A percentile compares a stretch with the other conserved stretches of the same genome.
phyloP scores from a whole-genome alignment of 352 stramenopile species.

The Phytophthora palmivora region DNA sequence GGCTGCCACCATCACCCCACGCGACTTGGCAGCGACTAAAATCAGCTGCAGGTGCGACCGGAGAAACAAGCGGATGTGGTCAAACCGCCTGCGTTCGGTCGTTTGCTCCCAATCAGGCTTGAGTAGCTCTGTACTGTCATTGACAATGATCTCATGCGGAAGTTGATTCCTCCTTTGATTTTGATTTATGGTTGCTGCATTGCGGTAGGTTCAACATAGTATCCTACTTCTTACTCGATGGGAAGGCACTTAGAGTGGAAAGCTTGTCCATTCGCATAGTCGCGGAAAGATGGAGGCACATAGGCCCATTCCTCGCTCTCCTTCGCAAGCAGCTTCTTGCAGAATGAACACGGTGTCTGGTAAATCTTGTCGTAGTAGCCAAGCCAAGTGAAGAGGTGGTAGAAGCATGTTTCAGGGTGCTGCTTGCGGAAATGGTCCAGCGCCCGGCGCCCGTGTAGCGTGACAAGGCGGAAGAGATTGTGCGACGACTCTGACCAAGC shows the following conservation, averaged over 20 bases:
- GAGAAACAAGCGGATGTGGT: slow-evolving; percentile 7
- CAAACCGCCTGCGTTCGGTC: slow-evolving; percentile 45
- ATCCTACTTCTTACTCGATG: slow-evolving; percentile 45
- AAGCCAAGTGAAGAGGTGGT: slow-evolving; percentile 88
- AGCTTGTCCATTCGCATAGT: slow-evolving; percentile 82
- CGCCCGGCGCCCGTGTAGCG: slow-evolving; percentile 78
- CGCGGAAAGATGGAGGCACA: slow-evolving; percentile 84
- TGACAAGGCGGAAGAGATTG: slow-evolving; percentile 81
- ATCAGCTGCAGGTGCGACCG: slow-evolving; percentile 44
- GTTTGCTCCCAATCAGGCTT: slow-evolving; percentile 74
- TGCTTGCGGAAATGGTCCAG: slow-evolving; percentile 87
- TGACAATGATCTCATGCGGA: neutral
- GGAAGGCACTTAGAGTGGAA: slow-evolving; percentile 87
- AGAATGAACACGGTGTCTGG: slow-evolving; percentile 84
- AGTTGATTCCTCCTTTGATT: slow-evolving; percentile 9
- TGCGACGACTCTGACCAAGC: slow-evolving; percentile 87
- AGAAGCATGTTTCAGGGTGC: slow-evolving; percentile 87
- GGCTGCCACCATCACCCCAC: slow-evolving; percentile 51
- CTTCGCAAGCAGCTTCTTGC: slow-evolving; percentile 88
- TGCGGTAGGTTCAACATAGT: neutral
- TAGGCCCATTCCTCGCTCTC: slow-evolving; percentile 84
- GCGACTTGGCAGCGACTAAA: slow-evolving; percentile 52
- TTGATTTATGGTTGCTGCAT: slow-evolving; percentile 1
- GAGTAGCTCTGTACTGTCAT: slow-evolving; percentile 22
- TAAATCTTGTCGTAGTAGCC: slow-evolving; percentile 91